Base-by-base conservation (phyloP, 805 yeast species). In the Nakazawaea ernobii region DNA sequence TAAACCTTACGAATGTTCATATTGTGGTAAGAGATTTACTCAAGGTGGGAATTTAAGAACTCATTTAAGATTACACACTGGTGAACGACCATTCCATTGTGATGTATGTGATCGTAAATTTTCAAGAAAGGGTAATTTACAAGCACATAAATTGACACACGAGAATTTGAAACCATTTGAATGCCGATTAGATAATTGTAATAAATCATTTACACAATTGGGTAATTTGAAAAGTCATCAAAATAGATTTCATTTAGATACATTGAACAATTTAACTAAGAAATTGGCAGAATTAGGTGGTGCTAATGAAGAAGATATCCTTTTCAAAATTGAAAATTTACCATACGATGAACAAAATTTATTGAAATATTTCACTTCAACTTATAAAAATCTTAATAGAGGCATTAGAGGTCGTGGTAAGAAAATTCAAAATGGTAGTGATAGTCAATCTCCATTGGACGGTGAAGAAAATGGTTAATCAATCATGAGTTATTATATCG, bases 171-270 rank as follows among this genome's bases (percentile, higher is more conserved):
- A 86, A 58, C 97, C 96, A 6, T 87, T 73, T 59, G 76, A 77
- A 48, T 91, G 97, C 67, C 79, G 78, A 56, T 72, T 91, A 50
- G 96, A 89, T 62, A 73, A 75, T 49, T 91, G 97, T 67, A 81
- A 78, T 54, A 90, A 89, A 67, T 75, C 84, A 4, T 91, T 91
- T 59, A 86, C 97, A 1, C 98, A 91, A 68, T 71, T 91, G 56
- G 97, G 97, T 3, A 91, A 91, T 59, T 74, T 91, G 71, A 91
- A 92, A 65, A 86, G 95, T 1, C 98, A 92, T 64, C 98, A 91
- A 61, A 92, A 91, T 65, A 74, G 91, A 56, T 89, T 90, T 60
- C 98, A 90, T 63, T 65, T 81, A 53, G 78, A 77, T 13, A 82
- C 95, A 0, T 70, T 92, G 53, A 80, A 80, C 54, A 70, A 69